Evolutionary conservation across 164 flowering plant genomes (phyloP).

Genomic region (Sextonia rubra): DNA sequence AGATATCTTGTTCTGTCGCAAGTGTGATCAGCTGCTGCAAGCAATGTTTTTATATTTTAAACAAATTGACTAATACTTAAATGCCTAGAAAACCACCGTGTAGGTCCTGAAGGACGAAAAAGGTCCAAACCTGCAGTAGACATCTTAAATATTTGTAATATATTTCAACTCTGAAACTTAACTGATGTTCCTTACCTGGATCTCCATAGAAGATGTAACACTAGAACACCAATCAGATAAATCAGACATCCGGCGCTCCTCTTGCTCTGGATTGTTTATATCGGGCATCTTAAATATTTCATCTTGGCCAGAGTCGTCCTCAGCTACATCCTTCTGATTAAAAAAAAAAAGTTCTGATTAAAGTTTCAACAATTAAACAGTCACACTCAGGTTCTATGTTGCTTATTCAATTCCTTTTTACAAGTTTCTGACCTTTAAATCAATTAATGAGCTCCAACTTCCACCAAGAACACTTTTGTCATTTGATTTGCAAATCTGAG

Average conservation of each 20-base stretch:
- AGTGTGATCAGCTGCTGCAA: slow-evolving; percentile 47
- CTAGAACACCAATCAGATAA: slow-evolving; percentile 91
- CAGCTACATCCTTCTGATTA: slow-evolving; percentile 3
- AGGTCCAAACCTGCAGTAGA: too few relatives aligned
- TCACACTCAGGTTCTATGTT: too few relatives aligned
- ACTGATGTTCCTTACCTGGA: slow-evolving; percentile 39
- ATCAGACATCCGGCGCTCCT: slow-evolving; percentile 93
- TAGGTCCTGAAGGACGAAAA: too few relatives aligned
- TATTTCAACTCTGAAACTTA: too few relatives aligned
- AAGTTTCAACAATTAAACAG: too few relatives aligned
- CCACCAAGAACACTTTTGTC: neutral
- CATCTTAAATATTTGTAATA: too few relatives aligned
- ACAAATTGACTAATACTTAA: neutral
- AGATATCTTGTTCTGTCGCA: slow-evolving; percentile 59
- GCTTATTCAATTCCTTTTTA: too few relatives aligned
- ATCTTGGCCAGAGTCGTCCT: slow-evolving; percentile 25
- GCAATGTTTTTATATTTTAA: neutral
- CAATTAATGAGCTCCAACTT: neutral
- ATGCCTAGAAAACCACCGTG: neutral
- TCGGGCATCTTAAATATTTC: slow-evolving; percentile 34
- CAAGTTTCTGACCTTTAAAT: neutral
- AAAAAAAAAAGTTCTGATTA: neutral
- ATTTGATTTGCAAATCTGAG: slow-evolving; percentile 26
- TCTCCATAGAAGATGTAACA: slow-evolving; percentile 58
- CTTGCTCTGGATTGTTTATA: slow-evolving; percentile 43